Conservation (phyloP, 805 yeast genomes). For the Saccharomycopsis synnaedendra region DNA sequence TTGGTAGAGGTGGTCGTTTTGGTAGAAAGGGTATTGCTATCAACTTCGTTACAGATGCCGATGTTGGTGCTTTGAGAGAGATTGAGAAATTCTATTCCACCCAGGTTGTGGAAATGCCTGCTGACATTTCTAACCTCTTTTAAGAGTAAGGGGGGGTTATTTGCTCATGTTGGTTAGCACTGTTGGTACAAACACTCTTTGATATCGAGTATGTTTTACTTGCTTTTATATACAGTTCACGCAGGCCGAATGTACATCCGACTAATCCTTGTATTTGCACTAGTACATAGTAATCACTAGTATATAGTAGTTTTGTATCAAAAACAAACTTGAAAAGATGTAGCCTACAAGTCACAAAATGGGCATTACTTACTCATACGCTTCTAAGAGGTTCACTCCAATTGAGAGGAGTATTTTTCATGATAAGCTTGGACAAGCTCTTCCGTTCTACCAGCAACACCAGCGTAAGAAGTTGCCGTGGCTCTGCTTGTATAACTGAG, state of each 20-base stretch:
- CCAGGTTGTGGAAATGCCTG: slow-evolving; percentile 90
- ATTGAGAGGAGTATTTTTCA: background rate
- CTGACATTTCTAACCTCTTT: slow-evolving; percentile 28
- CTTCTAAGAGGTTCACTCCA: too few species aligned
- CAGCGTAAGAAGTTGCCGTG: background rate
- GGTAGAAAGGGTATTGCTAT: slow-evolving; percentile 98
- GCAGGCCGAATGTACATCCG: too few species aligned
- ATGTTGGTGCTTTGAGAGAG: slow-evolving; percentile 62
- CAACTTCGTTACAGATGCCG: slow-evolving; percentile 80
- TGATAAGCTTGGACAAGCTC: background rate
- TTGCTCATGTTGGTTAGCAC: background rate
- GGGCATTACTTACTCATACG: too few species aligned
- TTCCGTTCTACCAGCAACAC: background rate
- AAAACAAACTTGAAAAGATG: too few species aligned
- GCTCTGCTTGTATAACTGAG: slow-evolving; percentile 23
- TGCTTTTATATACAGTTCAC: too few species aligned
- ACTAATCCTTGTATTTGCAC: too few species aligned
- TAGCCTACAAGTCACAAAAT: too few species aligned
- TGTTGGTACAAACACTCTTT: too few species aligned
- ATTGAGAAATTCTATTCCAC: slow-evolving; percentile 70
- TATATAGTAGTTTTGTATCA: too few species aligned
- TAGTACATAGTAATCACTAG: too few species aligned
- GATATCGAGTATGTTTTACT: too few species aligned
- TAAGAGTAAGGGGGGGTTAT: background rate
- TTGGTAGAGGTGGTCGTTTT: slow-evolving; percentile 97